Evolutionary conservation across 78 protist species (phyloP), one percentile per base, ranked within the genome.

Genomic region (Emiliania huxleyi): DNA sequence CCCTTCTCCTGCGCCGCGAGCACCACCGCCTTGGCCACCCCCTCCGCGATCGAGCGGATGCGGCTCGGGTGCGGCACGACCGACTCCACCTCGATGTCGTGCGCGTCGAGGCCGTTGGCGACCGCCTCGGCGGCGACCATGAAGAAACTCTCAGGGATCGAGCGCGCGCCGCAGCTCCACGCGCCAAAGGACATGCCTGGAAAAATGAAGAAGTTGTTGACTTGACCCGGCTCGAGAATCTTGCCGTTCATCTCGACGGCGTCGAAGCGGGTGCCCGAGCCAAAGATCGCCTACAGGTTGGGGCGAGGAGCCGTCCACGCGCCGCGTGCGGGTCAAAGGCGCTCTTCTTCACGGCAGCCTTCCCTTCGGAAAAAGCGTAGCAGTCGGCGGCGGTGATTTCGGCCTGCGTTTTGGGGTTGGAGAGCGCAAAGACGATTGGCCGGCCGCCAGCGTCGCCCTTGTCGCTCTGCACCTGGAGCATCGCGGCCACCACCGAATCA

Each of bases 201-300:
- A 91, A 93, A 93, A 18, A 90, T 25, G 84, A 38, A 93, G 15
- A 93, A 4, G 91, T 93, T 93, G 90, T 93, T 93, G 18, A 62
- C 90, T 45, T 93, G 75, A 3, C 75, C 75, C 75, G 75, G 75
- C n/a, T 48, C 55, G 55, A 4, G 55, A 4, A 48, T 4, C 23
- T 12, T 11, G 55, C 55, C 55, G 55, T 48, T 11, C 23, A 12
- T 12, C 55, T 48, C 55, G 23, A 48, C 11, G 23, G 55, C 55
- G 55, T 48, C 55, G 55, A 48, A 48, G 55, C 55, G 55, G 11
- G 55, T 48, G 55, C 55, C 55, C 11, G 55, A 4, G 55, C 55
- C 23, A 4, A 11, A 4, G 55, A 4, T 12, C 55, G 55, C 55
- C 55, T 12, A 48, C 55, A 48, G 55, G 11, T n/a, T n/a, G 55